Evolutionary conservation across 148 eudicot species (phyloP).

Genomic region (Rheum nobile): DNA sequence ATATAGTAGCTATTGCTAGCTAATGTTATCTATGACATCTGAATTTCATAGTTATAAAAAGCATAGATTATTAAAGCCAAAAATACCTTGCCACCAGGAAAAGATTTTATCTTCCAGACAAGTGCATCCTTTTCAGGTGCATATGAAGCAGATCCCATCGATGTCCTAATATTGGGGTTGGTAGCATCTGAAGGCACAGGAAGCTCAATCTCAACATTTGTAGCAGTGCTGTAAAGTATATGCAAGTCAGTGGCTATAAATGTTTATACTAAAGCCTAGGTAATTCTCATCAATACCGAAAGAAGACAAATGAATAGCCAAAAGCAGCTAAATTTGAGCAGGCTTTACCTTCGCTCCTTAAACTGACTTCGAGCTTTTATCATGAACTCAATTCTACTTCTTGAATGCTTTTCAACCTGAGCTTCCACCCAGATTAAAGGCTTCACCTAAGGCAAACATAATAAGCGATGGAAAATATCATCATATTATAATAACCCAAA

Average conservation of each 20-base stretch:
- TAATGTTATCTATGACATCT: too few relatives aligned
- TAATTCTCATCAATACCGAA: neutral
- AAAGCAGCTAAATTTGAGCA: neutral
- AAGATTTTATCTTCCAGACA: constrained; percentile 90
- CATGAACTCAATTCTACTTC: constrained; percentile 86
- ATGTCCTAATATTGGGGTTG: constrained; percentile 82
- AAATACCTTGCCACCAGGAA: constrained; percentile 91
- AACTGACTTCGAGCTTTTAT: constrained; percentile 93
- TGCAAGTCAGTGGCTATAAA: neutral
- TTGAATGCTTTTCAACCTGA: constrained; percentile 80
- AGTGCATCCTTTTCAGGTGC: constrained; percentile 84
- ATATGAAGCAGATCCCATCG: constrained; percentile 92
- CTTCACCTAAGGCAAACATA: constrained; percentile 50
- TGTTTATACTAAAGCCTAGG: neutral
- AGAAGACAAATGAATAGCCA: neutral
- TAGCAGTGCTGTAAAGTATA: constrained; percentile 58
- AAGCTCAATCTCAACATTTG: constrained; percentile 89
- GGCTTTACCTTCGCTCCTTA: constrained; percentile 79
- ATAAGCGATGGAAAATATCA: neutral
- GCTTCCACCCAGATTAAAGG: constrained; percentile 98
- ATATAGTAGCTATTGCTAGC: neutral
- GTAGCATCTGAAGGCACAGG: constrained; percentile 90
- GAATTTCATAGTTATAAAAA: neutral
- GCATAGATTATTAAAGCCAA: neutral
- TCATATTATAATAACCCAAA: neutral